Evolutionary conservation across 1,284 basidiomycete species (phyloP).

Genomic region (Apiotrichum mycotoxinovorans): DNA sequence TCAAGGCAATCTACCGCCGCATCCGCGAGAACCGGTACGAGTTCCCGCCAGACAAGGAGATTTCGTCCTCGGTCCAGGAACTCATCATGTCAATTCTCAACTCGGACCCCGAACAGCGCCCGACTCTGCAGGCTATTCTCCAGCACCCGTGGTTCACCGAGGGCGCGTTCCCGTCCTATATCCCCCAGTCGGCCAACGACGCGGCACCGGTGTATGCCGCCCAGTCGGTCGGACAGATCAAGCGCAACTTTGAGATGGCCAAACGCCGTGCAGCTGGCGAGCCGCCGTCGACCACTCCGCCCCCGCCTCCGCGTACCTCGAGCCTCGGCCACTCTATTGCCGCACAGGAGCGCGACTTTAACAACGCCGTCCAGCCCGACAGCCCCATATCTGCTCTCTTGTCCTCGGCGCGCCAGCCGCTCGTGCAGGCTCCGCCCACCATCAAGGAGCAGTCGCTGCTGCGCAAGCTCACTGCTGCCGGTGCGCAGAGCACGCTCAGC

Average conservation of each 20-base stretch:
- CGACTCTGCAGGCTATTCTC: conserved; percentile 79
- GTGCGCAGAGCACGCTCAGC: conserved; percentile 43
- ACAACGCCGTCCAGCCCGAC: conserved; percentile 89
- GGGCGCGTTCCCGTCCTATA: conserved; percentile 74
- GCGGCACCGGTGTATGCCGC: conserved; percentile 67
- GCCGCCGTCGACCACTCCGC: conserved; percentile 21
- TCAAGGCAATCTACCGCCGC: conserved; percentile 91
- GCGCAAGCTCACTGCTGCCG: conserved; percentile 54
- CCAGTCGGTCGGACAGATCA: conserved; percentile 62
- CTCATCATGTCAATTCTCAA: conserved; percentile 84
- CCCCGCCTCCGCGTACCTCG: conserved; percentile 5
- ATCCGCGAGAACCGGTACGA: conserved; percentile 93
- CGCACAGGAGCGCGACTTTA: conserved; percentile 92
- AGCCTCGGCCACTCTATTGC: conserved; percentile 55
- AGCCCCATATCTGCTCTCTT: conserved; percentile 90
- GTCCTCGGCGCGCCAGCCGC: conserved; percentile 76
- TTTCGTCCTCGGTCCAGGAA: conserved; percentile 69
- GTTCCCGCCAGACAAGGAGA: conserved; percentile 73
- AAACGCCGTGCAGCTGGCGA: conserved; percentile 38
- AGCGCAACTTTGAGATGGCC: conserved; percentile 61
- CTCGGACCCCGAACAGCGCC: conserved; percentile 71
- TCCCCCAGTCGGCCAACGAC: conserved; percentile 75
- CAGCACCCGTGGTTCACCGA: conserved; percentile 78
- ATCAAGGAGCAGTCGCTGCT: conserved; percentile 58
- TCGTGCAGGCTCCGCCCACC: conserved; percentile 62